Conservation (phyloP, 192 early-diverging fungal species). For the Entomortierella beljakovae region DNA sequence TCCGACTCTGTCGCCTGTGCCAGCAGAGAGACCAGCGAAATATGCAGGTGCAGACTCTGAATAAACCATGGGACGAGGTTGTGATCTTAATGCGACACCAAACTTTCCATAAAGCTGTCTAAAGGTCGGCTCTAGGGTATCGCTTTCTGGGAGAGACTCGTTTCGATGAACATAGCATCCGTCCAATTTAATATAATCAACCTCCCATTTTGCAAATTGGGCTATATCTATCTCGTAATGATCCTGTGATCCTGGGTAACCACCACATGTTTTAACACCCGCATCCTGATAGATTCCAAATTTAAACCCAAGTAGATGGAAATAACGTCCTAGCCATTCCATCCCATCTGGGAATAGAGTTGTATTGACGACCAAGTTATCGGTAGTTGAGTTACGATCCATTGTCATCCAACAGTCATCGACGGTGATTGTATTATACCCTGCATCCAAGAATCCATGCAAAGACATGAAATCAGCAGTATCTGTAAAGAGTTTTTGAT, state of each 20-base stretch:
- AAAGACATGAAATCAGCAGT: slow-evolving; percentile 60
- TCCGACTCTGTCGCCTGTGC: slow-evolving; percentile 36
- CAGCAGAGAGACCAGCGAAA: slow-evolving; percentile 48
- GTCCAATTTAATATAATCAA: slow-evolving; percentile 74
- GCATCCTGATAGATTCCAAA: slow-evolving; percentile 58
- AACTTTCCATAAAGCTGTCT: slow-evolving; percentile 37
- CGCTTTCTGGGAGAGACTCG: slow-evolving; percentile 35
- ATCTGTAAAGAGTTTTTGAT: slow-evolving; percentile 62
- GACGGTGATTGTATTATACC: slow-evolving; percentile 68
- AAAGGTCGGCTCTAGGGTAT: slow-evolving; percentile 49
- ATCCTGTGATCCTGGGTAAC: slow-evolving; percentile 58
- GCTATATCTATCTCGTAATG: slow-evolving; percentile 61
- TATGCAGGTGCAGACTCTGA: slow-evolving; percentile 57
- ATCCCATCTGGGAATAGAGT: slow-evolving; percentile 67
- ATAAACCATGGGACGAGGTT: slow-evolving; percentile 42
- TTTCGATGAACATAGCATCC: slow-evolving; percentile 63
- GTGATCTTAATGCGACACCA: slow-evolving; percentile 14
- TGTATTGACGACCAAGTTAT: slow-evolving; percentile 46
- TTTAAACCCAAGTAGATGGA: slow-evolving; percentile 60
- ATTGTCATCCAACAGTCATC: slow-evolving; percentile 70
- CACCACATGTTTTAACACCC: slow-evolving; percentile 64
- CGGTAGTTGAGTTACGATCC: slow-evolving; percentile 40
- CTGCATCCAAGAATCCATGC: slow-evolving; percentile 53
- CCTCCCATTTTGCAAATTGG: slow-evolving; percentile 63
- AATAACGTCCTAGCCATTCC: slow-evolving; percentile 59